Percentiles rank a stretch among this genome's conserved stretches.
Conservation (phyloP, 108 stramenopile genomes). For the Nitzschia palea region DNA sequence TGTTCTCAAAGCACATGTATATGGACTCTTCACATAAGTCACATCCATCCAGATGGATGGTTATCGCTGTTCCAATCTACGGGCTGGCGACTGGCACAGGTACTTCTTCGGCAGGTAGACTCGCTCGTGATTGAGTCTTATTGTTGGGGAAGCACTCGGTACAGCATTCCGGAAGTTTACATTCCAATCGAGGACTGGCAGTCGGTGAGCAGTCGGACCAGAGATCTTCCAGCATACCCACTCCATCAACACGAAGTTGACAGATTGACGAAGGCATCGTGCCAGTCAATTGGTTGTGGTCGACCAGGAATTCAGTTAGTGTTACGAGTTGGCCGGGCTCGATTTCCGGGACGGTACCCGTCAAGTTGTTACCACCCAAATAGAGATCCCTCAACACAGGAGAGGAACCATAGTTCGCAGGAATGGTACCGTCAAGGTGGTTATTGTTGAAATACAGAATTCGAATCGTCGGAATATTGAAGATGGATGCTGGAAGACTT, state of each 20-base stretch:
- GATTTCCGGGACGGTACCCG: constrained; percentile 40
- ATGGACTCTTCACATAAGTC: no score
- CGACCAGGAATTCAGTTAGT: constrained; percentile 43
- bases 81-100: no score
- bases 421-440: constrained; percentile 45
- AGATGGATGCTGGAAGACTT: constrained; percentile 38
- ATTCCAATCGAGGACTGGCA: constrained; percentile 29
- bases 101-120: no score
- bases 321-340: constrained; percentile 15
- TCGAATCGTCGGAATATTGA: constrained; percentile 43
- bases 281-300: constrained; percentile 44
- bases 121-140: not conserved
- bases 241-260: constrained; percentile 30
- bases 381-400: constrained; percentile 31
- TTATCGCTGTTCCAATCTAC: no score
- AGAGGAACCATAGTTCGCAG: constrained; percentile 20
- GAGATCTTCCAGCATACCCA: constrained; percentile 36
- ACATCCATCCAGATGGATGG: no score
- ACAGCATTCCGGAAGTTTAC: constrained; percentile 45
- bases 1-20: no score
- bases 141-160: constrained; percentile 41
- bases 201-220: constrained; percentile 44
- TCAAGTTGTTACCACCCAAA: constrained; percentile 28
- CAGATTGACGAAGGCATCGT: constrained; percentile 48
- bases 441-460: constrained; percentile 59